Base-by-base conservation (phyloP, 2,329 filamentous ascomycete genomes). In the Hortaea werneckii region DNA sequence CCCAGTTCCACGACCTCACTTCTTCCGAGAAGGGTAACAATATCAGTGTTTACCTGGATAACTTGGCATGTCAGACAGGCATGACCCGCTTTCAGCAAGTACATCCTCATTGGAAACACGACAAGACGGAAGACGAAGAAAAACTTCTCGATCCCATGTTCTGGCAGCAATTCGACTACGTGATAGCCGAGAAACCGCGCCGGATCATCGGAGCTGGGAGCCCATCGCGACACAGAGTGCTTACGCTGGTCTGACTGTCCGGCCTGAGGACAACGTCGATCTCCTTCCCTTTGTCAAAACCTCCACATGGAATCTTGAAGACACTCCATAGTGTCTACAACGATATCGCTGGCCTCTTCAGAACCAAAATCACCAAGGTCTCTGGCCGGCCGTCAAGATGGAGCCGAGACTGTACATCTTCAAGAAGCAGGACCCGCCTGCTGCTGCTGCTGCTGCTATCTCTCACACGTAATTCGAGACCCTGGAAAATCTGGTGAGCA, bases 31-130 rank as follows among this genome's bases (percentile, higher is more conserved):
- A 41, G 12, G 44, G 49, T 37, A 39, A 42, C 3, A 47, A 45
- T 20, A 49, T 54, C 1, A 43, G 52, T 5, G 71, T 81, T 5
- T 71, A 80, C 55, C 65, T 80, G 47, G 77, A 77, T 48, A 82
- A 80, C 43, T 68, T 82, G 26, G 74, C 77, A 2, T 80, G 77
- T 45, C 79, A 82, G 57, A 80, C 79, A 2, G 79, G 79, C 40
- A 71, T 81, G 10, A 81, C 78, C 0, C 71, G 75, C 0, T 82
- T 82, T 55, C 64, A 79, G 6, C 71, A 78, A 55, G 54, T 63
- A 20, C 59, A 55, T 9, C 48, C 59, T 11, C 56, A 56, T 10
- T 81, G 77, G 76, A 55, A 63, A 1, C 82, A 82, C 58, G 78
- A 81, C 58, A 82, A 81, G 57, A 78, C 77, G 0, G 77, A 65